Evolutionary conservation across 139 green algal genomes (phyloP), one percentile per base, ranked within the genome.

Genomic region (Ostreobium quekettii): DNA sequence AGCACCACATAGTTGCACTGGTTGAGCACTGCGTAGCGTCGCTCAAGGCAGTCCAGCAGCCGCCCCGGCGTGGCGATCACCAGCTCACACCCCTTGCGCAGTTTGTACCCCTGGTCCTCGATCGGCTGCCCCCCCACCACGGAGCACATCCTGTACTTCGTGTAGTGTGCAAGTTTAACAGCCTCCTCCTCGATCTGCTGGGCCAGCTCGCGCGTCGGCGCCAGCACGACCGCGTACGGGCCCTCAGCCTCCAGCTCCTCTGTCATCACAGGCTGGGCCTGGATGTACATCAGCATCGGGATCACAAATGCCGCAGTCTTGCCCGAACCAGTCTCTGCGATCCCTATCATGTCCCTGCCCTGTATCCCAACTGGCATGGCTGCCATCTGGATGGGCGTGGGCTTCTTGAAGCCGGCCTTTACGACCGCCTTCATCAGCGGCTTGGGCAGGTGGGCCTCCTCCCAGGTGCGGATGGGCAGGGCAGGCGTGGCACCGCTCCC

Each of bases 1-100:
- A 99, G 83, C 60, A 99, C 93, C n/a, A 99, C 87, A 71, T 98
- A 99, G 82, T 98, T 94, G 85, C 94, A 99, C 85, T 99, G 94
- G 76, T 97, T 96, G 6, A 98, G 86, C 75, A 96, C 91, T 59
- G 88, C 90, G 74, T 99, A 98, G 63, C 80, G 74, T 30, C 88
- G 77, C 73, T 97, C 88, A 35, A 99, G 71, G 85, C 91, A 97
- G 82, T 99, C 94, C 36, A 95, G 66, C 68, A 99, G 81, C 33
- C 93, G 87, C 2, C 93, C 93, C 7, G 94, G 93, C 1, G 94
- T 99, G 65, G 91, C 94, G 59, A 99, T 93, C n/a, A 99, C 85
- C 64, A 98, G 95, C 83, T 99, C 91, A 70, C 92, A 96, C 22
- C 80, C 76, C 28, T 71, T 66, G 6, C 84, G 57, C 67, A 90